These are phyloP conservation scores for Heliamphora exappendiculata DNA, from an alignment of 148 eudicot species.

Conservation along the genomic window DNA sequence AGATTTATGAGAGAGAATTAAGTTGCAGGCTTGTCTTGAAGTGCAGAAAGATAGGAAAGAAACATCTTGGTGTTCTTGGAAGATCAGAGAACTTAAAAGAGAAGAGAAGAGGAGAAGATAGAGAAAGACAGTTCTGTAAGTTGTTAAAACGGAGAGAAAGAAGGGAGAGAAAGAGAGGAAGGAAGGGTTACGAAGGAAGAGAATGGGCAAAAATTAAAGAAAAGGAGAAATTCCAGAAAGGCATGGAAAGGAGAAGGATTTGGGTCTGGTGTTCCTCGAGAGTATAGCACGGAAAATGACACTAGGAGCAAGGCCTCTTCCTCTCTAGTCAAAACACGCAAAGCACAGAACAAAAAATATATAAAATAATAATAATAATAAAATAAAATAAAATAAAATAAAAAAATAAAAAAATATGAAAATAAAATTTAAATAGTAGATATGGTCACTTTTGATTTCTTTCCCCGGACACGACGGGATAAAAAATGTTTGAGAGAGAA, in stretches of 20 bases:
- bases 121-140: too few species aligned
- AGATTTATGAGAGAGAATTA: neutral
- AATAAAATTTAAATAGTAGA: neutral
- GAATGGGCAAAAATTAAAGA: conserved; percentile 9
- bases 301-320: conserved; percentile 25
- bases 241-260: conserved; percentile 22
- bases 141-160: neutral
- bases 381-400: neutral
- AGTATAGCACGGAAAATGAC: conserved; percentile 55
- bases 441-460: conserved; percentile 19
- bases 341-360: neutral
- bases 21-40: neutral
- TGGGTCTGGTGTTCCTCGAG: conserved; percentile 33
- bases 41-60: neutral
- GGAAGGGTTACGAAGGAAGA: neutral
- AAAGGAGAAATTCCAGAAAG: conserved; percentile 21
- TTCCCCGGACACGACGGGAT: conserved; percentile 40
- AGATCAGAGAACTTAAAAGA: neutral
- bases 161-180: neutral
- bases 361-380: neutral
- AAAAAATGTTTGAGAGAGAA: conserved; percentile 25
- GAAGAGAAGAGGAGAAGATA: too few species aligned
- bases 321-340: conserved; percentile 31
- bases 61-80: too few species aligned
- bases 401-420: neutral